Evolutionary conservation across 345 rosid genomes (phyloP).

Genomic region (Brassica napus): DNA sequence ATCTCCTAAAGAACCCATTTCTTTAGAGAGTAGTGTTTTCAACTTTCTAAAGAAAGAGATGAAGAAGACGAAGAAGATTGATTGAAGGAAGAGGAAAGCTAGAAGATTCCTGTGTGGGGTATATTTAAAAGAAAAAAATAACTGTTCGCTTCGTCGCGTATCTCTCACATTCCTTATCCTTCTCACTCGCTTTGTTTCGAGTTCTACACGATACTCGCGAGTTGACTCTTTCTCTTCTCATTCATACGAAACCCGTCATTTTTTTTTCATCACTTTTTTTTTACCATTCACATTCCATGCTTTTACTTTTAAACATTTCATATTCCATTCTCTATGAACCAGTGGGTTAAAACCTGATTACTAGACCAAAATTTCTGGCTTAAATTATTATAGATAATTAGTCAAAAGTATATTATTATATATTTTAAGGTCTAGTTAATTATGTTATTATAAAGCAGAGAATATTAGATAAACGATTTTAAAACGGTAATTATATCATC

Average conservation of each 20-base stretch:
- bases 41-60: not conserved
- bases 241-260: conserved; percentile 26
- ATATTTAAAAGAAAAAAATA: not conserved
- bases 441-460: no score
- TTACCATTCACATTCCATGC: no score
- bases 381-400: no score
- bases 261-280: not conserved
- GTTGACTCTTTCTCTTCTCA: conserved; percentile 12
- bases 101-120: conserved; percentile 32
- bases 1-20: conserved; percentile 47
- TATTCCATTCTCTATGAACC: not conserved
- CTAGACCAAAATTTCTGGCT: no score
- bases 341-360: not conserved
- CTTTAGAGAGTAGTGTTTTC: not conserved
- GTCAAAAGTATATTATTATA: no score
- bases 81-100: conserved; percentile 26
- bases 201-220: conserved; percentile 15
- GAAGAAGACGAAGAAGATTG: not conserved
- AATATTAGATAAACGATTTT: no score
- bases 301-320: not conserved
- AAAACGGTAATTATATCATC: no score
- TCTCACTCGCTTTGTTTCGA: conserved; percentile 7
- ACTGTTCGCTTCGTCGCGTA: conserved; percentile 65
- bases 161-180: conserved; percentile 40
- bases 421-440: no score